Percentiles rank a stretch among this genome's conserved stretches.
phyloP scores from a whole-genome alignment of 805 yeast genomes.

The Saccharomycopsis fermentans region DNA sequence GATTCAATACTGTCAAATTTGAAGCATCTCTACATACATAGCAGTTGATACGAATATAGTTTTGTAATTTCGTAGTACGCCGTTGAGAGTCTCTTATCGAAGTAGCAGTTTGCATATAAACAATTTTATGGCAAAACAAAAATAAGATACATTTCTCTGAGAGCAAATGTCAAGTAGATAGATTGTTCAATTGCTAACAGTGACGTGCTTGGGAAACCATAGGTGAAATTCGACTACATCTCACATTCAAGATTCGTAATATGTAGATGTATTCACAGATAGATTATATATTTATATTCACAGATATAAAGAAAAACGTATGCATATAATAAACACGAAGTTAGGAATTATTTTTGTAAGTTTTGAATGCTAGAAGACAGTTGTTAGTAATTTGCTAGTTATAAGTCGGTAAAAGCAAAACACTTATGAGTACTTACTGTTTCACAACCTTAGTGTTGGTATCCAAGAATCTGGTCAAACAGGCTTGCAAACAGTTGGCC shows the following conservation, averaged over 20 bases:
- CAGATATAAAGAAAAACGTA: neutral
- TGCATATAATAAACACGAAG: neutral
- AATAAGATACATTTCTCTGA: too few relatives aligned
- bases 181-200: too few relatives aligned
- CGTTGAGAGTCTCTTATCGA: too few relatives aligned
- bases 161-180: too few relatives aligned
- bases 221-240: neutral
- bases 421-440: slow-evolving; percentile 9
- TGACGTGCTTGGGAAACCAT: too few relatives aligned
- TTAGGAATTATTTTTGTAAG: slow-evolving; percentile 1
- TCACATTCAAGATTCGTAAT: neutral
- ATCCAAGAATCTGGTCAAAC: slow-evolving; percentile 79
- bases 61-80: too few relatives aligned
- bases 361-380: slow-evolving; percentile 4
- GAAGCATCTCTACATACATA: too few relatives aligned
- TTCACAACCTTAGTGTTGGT: slow-evolving; percentile 79
- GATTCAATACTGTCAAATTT: too few relatives aligned
- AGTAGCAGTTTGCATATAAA: too few relatives aligned
- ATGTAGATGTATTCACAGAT: neutral
- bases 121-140: too few relatives aligned
- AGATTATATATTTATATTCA: neutral
- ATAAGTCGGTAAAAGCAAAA: neutral
- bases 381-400: neutral
- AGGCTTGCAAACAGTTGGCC: slow-evolving; percentile 64
- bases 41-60: too few relatives aligned